Percentiles rank a stretch among this genome's conserved stretches.
Evolutionary conservation across 768 basidiomycete genomes (phyloP).

Genomic region (Kondoa malvinella): DNA sequence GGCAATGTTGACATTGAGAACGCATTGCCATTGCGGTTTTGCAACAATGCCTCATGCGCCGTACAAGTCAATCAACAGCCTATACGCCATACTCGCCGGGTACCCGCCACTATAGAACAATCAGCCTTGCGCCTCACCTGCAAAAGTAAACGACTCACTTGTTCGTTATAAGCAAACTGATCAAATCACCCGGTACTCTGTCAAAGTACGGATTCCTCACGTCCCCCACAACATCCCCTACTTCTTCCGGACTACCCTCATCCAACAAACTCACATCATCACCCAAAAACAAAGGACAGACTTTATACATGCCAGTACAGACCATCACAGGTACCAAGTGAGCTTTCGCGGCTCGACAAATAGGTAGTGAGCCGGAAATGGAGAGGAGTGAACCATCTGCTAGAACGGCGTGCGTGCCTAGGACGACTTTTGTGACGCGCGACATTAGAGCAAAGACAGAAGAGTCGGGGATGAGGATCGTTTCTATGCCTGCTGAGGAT

Average conservation of each 20-base stretch:
- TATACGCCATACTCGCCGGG: slow-evolving; percentile 12
- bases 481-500: slow-evolving; percentile 66
- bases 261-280: slow-evolving; percentile 54
- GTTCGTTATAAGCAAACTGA: slow-evolving; percentile 89
- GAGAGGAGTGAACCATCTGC: slow-evolving; percentile 95
- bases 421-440: slow-evolving; percentile 85
- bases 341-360: slow-evolving; percentile 58
- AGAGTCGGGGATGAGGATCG: slow-evolving; percentile 92
- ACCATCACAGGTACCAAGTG: slow-evolving; percentile 60
- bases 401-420: slow-evolving; percentile 86
- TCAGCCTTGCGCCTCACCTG: too few relatives aligned
- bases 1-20: neutral
- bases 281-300: slow-evolving; percentile 77
- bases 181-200: slow-evolving; percentile 77
- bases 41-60: too few relatives aligned
- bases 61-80: slow-evolving; percentile 8
- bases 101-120: slow-evolving; percentile 10
- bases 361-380: slow-evolving; percentile 48
- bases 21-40: neutral
- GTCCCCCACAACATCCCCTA: slow-evolving; percentile 50
- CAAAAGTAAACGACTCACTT: slow-evolving; percentile 46
- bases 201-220: slow-evolving; percentile 94
- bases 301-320: slow-evolving; percentile 87
- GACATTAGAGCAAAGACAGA: slow-evolving; percentile 93
- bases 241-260: slow-evolving; percentile 44